Evolutionary conservation across 495 filamentous ascomycete species (phyloP), one percentile per base, ranked within the genome.

Genomic region (Talaromyces nanjingensis): DNA sequence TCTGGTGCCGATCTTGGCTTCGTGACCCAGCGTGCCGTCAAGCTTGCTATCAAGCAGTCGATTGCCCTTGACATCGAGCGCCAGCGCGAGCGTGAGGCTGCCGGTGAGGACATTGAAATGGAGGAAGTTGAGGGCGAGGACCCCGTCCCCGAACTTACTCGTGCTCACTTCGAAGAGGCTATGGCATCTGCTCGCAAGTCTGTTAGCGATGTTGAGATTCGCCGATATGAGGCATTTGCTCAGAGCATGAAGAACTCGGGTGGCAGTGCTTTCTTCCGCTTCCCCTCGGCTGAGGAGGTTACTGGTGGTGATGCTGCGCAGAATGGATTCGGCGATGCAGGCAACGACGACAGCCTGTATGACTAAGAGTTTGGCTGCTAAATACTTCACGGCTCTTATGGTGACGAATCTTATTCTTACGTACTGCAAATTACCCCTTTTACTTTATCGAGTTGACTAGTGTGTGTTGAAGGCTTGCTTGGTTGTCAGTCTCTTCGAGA

Each of bases 1-100:
- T 98, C 94, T 64, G 94, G 94, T 91, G 94, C 94, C 73, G 94
- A 98, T 90, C 86, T 98, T 74, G 96, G 93, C 68, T 98, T 97
- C 82, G 90, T 98, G 73, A 96, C 94, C 24, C 94, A 98, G 81
- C 92, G 94, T 72, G 94, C 94, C 65, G 93, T 97, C 83, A 98
- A 98, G 86, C 87, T 98, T 68, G 94, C 94, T 66, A 98, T 98
- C 81, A 98, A 97, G 85, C 87, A 98, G 77, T 84, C 92, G n/a
- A 98, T 98, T 75, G 77, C 85, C 11, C 72, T 82, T 59, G 93
- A 97, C 62, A 97, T 98, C 66, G 90, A 96, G 81, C 88, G 89
- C 65, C 79, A 81, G 67, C 96, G 96, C 83, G 86, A 86, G 66
- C 92, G 90, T 64, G 94, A 96, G 76, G 92, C 89, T 64, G 89